phyloP scores from a whole-genome alignment of 352 stramenopile genomes.

The Phytophthora litchii region DNA sequence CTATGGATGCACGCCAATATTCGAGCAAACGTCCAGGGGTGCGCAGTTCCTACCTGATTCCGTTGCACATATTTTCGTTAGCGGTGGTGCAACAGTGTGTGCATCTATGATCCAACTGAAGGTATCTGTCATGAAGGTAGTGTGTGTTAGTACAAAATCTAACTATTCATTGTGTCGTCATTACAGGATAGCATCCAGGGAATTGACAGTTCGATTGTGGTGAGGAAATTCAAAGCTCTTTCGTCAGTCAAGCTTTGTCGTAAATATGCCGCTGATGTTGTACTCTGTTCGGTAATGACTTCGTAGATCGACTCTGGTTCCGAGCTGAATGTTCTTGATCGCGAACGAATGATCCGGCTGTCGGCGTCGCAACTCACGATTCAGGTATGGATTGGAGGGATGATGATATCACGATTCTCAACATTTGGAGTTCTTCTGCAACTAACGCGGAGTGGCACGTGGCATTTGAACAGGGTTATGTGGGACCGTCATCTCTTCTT shows the following conservation, averaged over 20 bases:
- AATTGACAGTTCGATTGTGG: constrained; percentile 54
- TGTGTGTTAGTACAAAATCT: constrained; percentile 4
- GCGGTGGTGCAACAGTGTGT: constrained; percentile 66
- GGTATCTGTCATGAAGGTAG: constrained; percentile 29
- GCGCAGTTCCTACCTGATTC: constrained; percentile 61
- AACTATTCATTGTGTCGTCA: constrained; percentile 1
- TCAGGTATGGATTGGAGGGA: constrained; percentile 33
- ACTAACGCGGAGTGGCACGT: background rate
- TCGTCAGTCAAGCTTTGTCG: background rate
- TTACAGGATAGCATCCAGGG: constrained; percentile 41
- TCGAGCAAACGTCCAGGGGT: constrained; percentile 49
- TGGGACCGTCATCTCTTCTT: constrained; percentile 52
- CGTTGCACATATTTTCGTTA: constrained; percentile 70
- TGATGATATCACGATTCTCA: background rate
- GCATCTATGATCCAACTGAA: constrained; percentile 56
- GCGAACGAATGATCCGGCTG: constrained; percentile 38
- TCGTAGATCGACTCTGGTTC: constrained; percentile 57
- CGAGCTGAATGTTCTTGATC: constrained; percentile 49
- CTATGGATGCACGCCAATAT: constrained; percentile 82
- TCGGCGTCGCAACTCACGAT: constrained; percentile 52
- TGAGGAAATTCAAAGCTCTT: constrained; percentile 21
- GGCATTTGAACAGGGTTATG: constrained; percentile 41
- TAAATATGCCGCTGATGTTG: constrained; percentile 10
- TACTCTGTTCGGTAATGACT: constrained; percentile 6
- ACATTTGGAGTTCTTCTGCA: background rate